Conservation (phyloP, 768 basidiomycete genomes). For the Infundibulicybe gibba region DNA sequence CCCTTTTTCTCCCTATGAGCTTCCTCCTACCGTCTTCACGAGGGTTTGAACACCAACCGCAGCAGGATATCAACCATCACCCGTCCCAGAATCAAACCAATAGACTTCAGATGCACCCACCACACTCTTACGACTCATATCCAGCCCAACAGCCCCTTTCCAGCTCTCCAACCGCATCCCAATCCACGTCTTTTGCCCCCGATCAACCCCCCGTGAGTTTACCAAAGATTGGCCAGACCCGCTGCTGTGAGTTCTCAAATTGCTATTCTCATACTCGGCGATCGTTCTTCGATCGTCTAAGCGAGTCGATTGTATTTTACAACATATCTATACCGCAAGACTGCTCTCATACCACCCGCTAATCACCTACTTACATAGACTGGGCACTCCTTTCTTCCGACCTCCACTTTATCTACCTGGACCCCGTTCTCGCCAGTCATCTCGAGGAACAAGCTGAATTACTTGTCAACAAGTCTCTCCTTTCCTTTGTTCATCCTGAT, state of each 20-base stretch:
- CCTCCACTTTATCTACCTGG: constrained; percentile 78
- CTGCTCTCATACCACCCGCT: constrained; percentile 15
- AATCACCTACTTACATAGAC: constrained; percentile 39
- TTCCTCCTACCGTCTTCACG: constrained; percentile 14
- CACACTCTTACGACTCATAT: constrained; percentile 11
- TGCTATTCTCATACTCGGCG: constrained; percentile 21
- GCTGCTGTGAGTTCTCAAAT: constrained; percentile 61
- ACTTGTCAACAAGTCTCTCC: constrained; percentile 67
- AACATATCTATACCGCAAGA: too few species aligned
- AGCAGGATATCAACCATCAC: too few species aligned
- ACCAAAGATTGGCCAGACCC: constrained; percentile 66
- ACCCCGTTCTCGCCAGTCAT: constrained; percentile 73
- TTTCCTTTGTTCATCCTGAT: constrained; percentile 82
- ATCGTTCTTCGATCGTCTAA: constrained; percentile 33
- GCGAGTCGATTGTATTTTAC: background rate
- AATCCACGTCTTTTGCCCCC: constrained; percentile 20
- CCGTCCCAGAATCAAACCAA: background rate
- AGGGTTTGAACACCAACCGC: constrained; percentile 3
- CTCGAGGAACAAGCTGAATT: constrained; percentile 67
- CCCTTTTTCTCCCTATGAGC: constrained; percentile 13
- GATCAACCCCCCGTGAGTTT: constrained; percentile 32
- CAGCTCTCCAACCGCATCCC: constrained; percentile 12
- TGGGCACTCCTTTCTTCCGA: constrained; percentile 79
- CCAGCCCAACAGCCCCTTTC: constrained; percentile 7
- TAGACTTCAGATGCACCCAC: constrained; percentile 8